Evolutionary conservation across 805 yeast species (phyloP).

Genomic region (Saturnispora dispora): DNA sequence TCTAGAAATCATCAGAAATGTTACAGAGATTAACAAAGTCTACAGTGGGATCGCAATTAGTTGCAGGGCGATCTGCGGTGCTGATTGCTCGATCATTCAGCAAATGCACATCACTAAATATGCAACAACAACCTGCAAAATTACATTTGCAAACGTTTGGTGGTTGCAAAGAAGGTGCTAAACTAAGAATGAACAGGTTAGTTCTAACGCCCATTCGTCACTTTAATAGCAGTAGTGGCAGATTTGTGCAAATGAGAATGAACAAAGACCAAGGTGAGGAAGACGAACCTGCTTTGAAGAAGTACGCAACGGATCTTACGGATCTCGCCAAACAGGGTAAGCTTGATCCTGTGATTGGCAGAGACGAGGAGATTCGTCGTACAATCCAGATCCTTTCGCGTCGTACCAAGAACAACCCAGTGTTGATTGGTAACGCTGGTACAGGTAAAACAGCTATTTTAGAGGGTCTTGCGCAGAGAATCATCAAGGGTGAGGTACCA

Average conservation of each 20-base stretch:
- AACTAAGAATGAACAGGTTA: no score
- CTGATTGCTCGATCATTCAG: background rate
- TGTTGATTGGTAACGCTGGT: constrained; percentile 92
- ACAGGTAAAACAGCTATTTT: constrained; percentile 96
- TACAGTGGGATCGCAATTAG: background rate
- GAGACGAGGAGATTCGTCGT: constrained; percentile 90
- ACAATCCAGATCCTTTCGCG: constrained; percentile 89
- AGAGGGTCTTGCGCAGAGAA: constrained; percentile 94
- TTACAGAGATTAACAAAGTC: background rate
- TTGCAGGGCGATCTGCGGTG: background rate
- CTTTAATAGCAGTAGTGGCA: constrained; percentile 13
- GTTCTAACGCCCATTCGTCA: constrained; percentile 2
- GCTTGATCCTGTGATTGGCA: constrained; percentile 92
- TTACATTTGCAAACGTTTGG: background rate
- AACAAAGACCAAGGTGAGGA: constrained; percentile 28
- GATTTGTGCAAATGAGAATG: constrained; percentile 24
- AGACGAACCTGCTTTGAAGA: constrained; percentile 70
- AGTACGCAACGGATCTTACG: constrained; percentile 80
- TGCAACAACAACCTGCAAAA: background rate
- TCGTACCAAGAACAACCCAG: constrained; percentile 93
- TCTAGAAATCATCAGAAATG: background rate
- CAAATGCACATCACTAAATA: background rate
- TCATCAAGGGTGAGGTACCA: constrained; percentile 86
- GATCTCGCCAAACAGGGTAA: constrained; percentile 82
- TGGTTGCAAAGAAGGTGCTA: background rate